A percentile compares a stretch with the other conserved stretches of the same genome.
Evolutionary conservation across 805 yeast genomes (phyloP).

Genomic region (Trichomonascus vanleenenianus): DNA sequence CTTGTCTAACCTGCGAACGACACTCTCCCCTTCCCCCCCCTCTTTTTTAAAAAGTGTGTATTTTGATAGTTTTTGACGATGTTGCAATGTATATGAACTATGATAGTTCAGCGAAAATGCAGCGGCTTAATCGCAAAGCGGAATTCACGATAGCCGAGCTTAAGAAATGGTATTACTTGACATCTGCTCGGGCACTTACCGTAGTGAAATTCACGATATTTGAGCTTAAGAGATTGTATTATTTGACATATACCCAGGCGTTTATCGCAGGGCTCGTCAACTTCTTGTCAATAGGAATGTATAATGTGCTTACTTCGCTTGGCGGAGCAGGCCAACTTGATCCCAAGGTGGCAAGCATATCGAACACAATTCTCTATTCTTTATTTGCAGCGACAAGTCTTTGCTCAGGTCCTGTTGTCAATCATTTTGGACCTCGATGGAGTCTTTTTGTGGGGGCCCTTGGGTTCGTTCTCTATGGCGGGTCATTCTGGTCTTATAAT

Average conservation of each 20-base stretch:
- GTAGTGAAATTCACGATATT: not conserved
- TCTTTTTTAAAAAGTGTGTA: too few relatives aligned
- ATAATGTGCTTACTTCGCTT: constrained; percentile 41
- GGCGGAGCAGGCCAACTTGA: constrained; percentile 36
- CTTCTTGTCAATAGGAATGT: constrained; percentile 32
- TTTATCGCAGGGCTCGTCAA: constrained; percentile 13
- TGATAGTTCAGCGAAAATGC: too few relatives aligned
- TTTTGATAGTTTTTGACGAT: too few relatives aligned
- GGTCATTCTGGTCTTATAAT: constrained; percentile 36
- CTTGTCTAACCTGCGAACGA: too few relatives aligned
- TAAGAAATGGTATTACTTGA: not conserved
- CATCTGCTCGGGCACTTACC: constrained; percentile 9
- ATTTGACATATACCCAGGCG: constrained; percentile 9
- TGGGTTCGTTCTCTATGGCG: constrained; percentile 39
- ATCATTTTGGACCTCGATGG: constrained; percentile 40
- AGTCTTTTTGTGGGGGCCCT: constrained; percentile 37
- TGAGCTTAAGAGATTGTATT: not conserved
- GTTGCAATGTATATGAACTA: too few relatives aligned
- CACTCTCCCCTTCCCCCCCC: too few relatives aligned
- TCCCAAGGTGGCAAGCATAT: constrained; percentile 35
- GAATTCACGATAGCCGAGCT: too few relatives aligned
- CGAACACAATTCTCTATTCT: constrained; percentile 44
- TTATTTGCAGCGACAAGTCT: constrained; percentile 51
- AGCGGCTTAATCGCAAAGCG: too few relatives aligned
- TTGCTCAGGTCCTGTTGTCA: constrained; percentile 46